Base-by-base conservation (phyloP, 164 flowering plant species). In the Aristolochia contorta region DNA sequence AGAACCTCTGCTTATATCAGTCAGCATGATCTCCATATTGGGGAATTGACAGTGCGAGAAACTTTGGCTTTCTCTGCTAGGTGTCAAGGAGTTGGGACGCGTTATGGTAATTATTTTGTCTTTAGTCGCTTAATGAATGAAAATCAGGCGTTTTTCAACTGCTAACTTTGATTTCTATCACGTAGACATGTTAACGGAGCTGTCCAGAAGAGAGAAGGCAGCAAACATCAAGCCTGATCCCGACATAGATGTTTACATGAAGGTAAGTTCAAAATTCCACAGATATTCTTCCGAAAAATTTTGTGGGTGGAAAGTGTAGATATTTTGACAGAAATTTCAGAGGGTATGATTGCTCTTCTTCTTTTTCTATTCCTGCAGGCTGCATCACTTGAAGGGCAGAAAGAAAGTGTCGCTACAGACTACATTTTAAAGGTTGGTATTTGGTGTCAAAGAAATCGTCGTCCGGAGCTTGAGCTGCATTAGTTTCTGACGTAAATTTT, bases 191-290 rank as follows among this genome's bases (percentile, higher is more conserved):
- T 61, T 86, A 61, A 72, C 80, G 19, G 93, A 86, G 68, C 61
- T 86, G 62, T 71, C 82, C 22, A 80, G 86, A 64, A 78, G 89
- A 68, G 93, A 86, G 59, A 81, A 77, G 60, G 83, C 59, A 0
- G 84, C 87, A 23, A 77, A 75, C 47, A 82, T 86, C 47, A 76
- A 70, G 55, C 92, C 92, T 12, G 92, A 86, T 68, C 72, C 79
- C 56, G 89, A 86, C 60, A 48, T 86, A 49, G 89, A 86, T 74
- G 60, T 82, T 54, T 86, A 53, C 69, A 86, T 86, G 92, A 86
- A 86, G 85, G 92, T 84, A 56, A 48, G 9, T 32, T 9, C 25
- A n/a, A 23, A 43, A 20, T n/a, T 58, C 4, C 25, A 16, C 0
- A 2, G 2, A 13, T 3, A 33, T 2, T 53, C 14, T 22, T n/a